Base-by-base conservation (phyloP, 2,329 filamentous ascomycete species). In the Talaromyces sp. region DNA sequence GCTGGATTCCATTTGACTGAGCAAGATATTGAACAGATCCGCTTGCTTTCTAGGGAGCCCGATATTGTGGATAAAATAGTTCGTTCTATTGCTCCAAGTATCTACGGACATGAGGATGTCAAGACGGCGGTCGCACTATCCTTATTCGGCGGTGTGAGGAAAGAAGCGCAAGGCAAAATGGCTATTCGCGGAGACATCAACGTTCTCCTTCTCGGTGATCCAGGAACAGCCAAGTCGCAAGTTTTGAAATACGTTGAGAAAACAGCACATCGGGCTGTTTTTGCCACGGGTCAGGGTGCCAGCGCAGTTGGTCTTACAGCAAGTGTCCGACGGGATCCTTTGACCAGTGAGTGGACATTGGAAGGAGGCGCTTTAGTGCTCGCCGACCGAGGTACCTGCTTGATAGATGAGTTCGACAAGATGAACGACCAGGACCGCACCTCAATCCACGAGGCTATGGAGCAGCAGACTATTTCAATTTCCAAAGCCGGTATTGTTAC, bases 361-460 rank as follows among this genome's bases (percentile, higher is more conserved):
- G 94, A 99, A 77, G 94, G 94, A 62, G 94, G 94, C 69, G 94
- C 94, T 3, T 81, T 99, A 10, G 94, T 99, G 67, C 84, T 99
- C 57, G 94, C 94, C 15, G 94, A 99, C 72, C 88, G 90, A 64
- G 94, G 94, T 40, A 96, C 91, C 15, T 97, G 94, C 69, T 81
- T 99, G 31, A 99, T 99, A 62, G 94, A 99, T 68, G 94, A 99
- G 75, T 99, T 99, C 67, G 94, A 99, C 83, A 99, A 99, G 81
- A 99, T 99, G 94, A 97, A 97, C 73, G 94, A 99, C 72, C 91
- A 97, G 71, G 94, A 99, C 73, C 86, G 94, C 63, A 97, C 94
- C 1, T 96, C 91, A 7, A 99, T 99, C 66, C 94, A 99, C 82
- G 94, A 99, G 80, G 94, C 94, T 60, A 99, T 99, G 94, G 94